Evolutionary conservation across 2,329 filamentous ascomycete species (phyloP).

Genomic region (Fusarium hostae): DNA sequence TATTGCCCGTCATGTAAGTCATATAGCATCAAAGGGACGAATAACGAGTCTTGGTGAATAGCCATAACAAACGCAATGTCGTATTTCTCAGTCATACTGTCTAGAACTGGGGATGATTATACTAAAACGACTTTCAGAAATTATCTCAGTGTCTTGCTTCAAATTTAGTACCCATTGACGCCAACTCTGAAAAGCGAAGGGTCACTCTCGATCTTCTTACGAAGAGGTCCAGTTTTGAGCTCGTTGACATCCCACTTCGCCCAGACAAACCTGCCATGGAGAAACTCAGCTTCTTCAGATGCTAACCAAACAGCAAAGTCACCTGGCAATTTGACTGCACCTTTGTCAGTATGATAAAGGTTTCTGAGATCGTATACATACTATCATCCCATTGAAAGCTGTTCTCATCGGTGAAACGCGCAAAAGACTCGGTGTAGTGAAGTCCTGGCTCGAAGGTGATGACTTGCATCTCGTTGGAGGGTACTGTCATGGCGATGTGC

Average conservation of each 20-base stretch:
- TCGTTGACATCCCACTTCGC: slow-evolving; percentile 20
- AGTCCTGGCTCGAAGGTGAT: slow-evolving; percentile 34
- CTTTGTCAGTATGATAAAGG: fast-evolving
- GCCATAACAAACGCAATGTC: no score
- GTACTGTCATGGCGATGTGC: slow-evolving; percentile 51
- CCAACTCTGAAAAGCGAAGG: background rate
- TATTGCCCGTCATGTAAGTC: background rate
- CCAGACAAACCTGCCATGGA: slow-evolving; percentile 10
- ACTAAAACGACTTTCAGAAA: no score
- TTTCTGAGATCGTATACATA: fast-evolving
- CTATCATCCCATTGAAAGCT: slow-evolving; percentile 15
- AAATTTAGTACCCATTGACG: background rate
- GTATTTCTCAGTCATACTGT: no score
- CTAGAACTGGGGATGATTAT: no score
- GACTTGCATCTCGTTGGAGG: slow-evolving; percentile 42
- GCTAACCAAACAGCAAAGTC: slow-evolving; percentile 23
- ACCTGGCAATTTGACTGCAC: background rate
- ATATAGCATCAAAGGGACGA: no score
- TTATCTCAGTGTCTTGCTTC: no score
- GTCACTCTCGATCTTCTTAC: background rate
- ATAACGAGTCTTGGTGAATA: no score
- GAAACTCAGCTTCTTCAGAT: slow-evolving; percentile 13
- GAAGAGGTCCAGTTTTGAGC: background rate
- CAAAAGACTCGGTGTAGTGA: slow-evolving; percentile 10
- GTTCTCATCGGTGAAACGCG: background rate